Conservation (phyloP, 305 asterid genomes). For the Solanum chacoense region DNA sequence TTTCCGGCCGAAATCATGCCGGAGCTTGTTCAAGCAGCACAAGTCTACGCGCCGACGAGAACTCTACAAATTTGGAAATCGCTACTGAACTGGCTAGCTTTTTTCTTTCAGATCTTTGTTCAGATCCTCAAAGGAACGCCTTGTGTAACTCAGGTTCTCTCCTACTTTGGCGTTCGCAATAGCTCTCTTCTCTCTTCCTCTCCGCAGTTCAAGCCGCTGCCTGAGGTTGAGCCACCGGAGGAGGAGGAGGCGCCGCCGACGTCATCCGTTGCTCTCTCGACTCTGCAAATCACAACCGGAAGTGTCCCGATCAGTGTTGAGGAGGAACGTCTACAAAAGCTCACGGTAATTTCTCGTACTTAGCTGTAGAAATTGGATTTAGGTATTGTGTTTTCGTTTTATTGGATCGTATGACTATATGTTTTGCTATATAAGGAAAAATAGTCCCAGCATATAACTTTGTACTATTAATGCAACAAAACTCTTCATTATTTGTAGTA, state of each 20-base stretch:
- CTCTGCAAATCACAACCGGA: constrained; percentile 9
- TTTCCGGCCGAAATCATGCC: constrained; percentile 27
- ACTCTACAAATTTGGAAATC: constrained; percentile 74
- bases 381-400: neutral
- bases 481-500: neutral
- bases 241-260: constrained; percentile 32
- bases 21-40: constrained; percentile 62
- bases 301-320: constrained; percentile 5
- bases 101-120: constrained; percentile 80
- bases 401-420: neutral
- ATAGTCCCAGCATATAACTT: neutral
- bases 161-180: constrained; percentile 54
- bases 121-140: constrained; percentile 83
- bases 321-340: constrained; percentile 29
- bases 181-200: constrained; percentile 37
- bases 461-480: neutral
- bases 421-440: neutral
- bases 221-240: constrained; percentile 49
- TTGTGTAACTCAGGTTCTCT: constrained; percentile 51
- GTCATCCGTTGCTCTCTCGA: neutral
- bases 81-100: constrained; percentile 65
- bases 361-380: neutral
- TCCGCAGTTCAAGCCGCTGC: constrained; percentile 64
- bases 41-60: constrained; percentile 77
- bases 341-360: constrained; percentile 32